Conservation (phyloP, 305 asterid genomes). For the Solanum hybrid region DNA sequence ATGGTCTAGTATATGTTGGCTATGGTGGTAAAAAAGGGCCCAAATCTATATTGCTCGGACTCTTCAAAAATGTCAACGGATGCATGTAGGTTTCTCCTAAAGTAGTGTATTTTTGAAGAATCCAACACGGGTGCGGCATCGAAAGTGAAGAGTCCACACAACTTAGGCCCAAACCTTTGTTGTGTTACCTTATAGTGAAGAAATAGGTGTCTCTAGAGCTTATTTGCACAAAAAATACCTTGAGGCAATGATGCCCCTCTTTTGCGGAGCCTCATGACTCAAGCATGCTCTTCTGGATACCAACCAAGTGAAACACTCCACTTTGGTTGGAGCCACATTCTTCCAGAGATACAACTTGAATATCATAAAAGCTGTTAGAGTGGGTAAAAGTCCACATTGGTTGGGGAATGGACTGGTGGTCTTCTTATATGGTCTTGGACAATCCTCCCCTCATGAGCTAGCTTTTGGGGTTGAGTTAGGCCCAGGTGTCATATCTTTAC, state of each 20-base stretch:
- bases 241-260: neutral
- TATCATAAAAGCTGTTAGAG: neutral
- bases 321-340: neutral
- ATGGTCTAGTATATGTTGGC: neutral
- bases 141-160: neutral
- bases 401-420: too few relatives aligned
- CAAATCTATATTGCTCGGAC: neutral
- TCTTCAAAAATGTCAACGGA: neutral
- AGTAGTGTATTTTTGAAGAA: neutral
- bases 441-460: too few relatives aligned
- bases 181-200: neutral
- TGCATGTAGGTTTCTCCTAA: neutral
- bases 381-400: too few relatives aligned
- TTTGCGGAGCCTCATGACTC: neutral
- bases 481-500: too few relatives aligned
- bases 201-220: neutral
- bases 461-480: too few relatives aligned
- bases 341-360: neutral
- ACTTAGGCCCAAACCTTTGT: neutral
- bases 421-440: too few relatives aligned
- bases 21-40: neutral
- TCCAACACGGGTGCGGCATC: neutral
- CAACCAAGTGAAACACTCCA: neutral
- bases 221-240: neutral
- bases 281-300: neutral